A percentile compares a stretch with the other conserved stretches of the same genome.
These are phyloP conservation scores for Talaromyces thailandensis DNA, from an alignment of 495 filamentous ascomycete genomes.

Conservation along the genomic window DNA sequence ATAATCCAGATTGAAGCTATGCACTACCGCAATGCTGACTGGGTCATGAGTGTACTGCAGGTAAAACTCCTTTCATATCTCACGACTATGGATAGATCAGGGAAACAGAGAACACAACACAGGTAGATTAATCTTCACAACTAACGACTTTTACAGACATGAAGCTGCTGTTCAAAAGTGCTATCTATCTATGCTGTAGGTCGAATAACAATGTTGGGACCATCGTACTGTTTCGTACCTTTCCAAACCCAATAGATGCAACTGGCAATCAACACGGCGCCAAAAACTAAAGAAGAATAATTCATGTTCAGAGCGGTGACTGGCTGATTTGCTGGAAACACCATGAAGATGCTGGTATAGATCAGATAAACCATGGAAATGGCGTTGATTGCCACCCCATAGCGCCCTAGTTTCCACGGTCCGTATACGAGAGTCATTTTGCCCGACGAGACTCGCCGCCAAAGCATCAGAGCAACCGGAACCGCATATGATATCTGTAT, in stretches of 20 bases:
- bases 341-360: constrained; percentile 22
- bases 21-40: neutral
- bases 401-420: constrained; percentile 40
- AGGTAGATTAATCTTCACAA: neutral
- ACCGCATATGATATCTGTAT: constrained; percentile 41
- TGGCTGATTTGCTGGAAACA: constrained; percentile 28
- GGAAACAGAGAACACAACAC: neutral
- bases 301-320: constrained; percentile 32
- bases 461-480: constrained; percentile 34
- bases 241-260: constrained; percentile 14
- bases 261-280: constrained; percentile 18
- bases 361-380: constrained; percentile 22
- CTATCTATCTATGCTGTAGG: neutral
- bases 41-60: neutral
- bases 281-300: constrained; percentile 31
- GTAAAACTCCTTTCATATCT: too few relatives aligned
- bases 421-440: constrained; percentile 28
- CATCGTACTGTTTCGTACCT: constrained; percentile 11
- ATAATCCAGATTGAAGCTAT: neutral
- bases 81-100: neutral
- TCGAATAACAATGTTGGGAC: constrained; percentile 5
- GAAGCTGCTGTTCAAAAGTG: neutral
- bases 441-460: constrained; percentile 26
- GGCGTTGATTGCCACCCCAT: constrained; percentile 34
- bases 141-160: neutral